Percentiles rank a stretch among this genome's conserved stretches.
Conservation (phyloP, 306 rosid species). For the Ochetophila trinervis region DNA sequence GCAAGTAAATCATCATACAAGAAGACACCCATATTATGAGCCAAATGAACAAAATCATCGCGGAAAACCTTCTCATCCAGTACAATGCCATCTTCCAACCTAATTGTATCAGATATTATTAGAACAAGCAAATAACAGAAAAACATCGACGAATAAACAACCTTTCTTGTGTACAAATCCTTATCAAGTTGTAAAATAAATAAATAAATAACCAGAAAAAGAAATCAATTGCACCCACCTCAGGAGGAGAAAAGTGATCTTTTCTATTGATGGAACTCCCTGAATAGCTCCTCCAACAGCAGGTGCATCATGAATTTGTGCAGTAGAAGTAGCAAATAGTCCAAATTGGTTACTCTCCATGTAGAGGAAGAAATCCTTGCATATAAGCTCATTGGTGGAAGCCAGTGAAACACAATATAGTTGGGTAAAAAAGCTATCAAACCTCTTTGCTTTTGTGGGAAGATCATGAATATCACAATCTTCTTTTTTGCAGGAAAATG, state of each 20-base stretch:
- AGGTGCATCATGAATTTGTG: slow-evolving; percentile 64
- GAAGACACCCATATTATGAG: slow-evolving; percentile 88
- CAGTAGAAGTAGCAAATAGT: slow-evolving; percentile 83
- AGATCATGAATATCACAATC: slow-evolving; percentile 68
- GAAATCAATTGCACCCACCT: slow-evolving; percentile 45
- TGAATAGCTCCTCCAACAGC: slow-evolving; percentile 80
- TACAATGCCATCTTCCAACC: slow-evolving; percentile 81
- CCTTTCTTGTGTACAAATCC: background rate
- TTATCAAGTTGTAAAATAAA: background rate
- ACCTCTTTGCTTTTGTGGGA: slow-evolving; percentile 67
- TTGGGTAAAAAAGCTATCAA: slow-evolving; percentile 82
- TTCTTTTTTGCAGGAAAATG: slow-evolving; percentile 81
- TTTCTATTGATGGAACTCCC: slow-evolving; percentile 85
- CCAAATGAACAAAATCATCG: slow-evolving; percentile 80
- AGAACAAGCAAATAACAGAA: background rate
- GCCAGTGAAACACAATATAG: slow-evolving; percentile 74
- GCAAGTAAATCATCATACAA: slow-evolving; percentile 95
- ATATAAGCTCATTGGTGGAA: slow-evolving; percentile 77
- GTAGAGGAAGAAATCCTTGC: slow-evolving; percentile 94
- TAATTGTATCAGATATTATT: slow-evolving; percentile 29
- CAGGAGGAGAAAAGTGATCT: slow-evolving; percentile 82
- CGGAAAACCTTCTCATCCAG: slow-evolving; percentile 79
- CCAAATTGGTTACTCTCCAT: slow-evolving; percentile 75
- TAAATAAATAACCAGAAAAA: slow-evolving; percentile 3
- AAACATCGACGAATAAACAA: slow-evolving; percentile 9